Base-by-base conservation (phyloP, 2,329 filamentous ascomycete genomes). In the Pseudonectria buxi region DNA sequence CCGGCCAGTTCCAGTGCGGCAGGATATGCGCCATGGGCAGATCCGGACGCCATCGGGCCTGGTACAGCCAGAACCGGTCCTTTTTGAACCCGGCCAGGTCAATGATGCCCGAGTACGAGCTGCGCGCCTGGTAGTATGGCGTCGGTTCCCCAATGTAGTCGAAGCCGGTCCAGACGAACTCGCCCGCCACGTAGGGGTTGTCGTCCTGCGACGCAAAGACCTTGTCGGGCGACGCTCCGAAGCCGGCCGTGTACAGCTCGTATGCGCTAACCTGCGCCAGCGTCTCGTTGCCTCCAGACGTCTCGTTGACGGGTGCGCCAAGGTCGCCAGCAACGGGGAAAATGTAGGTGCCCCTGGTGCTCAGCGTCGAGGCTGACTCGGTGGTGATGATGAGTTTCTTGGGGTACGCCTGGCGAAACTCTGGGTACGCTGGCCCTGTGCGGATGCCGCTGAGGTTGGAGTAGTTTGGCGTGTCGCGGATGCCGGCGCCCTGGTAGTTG, bases 1-100 rank as follows among this genome's bases (percentile, higher is more conserved):
- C 63, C 0, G 69, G 64, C 69, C 70, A 77, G 12, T 59, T 74
- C 72, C 72, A 76, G 46, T 76, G 72, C 3, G 72, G 72, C 0
- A 76, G 60, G 13, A 76, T 67, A 44, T 76, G 71, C 4, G 69
- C 72, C 53, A 68, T 63, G 2, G 45, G 54, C 0, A 71, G 35
- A 12, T 69, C 64, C 0, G 71, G 58, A 3, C 64, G 56, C 74
- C 72, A 77, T 7, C 69, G 64, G 0, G 71, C 53, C 45, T 76
- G 73, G 40, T 76, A 77, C 4, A 76, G 46, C 43, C 64, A 75
- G 50, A 68, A 76, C 1, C 72, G 59, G 39, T 76, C 72, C 51
- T 77, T 77, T 36, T 60, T 63, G 54, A 77, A 77, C 0, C 73
- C 73, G 0, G 73, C 72, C 6, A 76, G 56, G 36, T 77, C 73